These are phyloP conservation scores for Trichoderma gamsii DNA, from an alignment of 495 filamentous ascomycete species.

Conservation along the genomic window DNA sequence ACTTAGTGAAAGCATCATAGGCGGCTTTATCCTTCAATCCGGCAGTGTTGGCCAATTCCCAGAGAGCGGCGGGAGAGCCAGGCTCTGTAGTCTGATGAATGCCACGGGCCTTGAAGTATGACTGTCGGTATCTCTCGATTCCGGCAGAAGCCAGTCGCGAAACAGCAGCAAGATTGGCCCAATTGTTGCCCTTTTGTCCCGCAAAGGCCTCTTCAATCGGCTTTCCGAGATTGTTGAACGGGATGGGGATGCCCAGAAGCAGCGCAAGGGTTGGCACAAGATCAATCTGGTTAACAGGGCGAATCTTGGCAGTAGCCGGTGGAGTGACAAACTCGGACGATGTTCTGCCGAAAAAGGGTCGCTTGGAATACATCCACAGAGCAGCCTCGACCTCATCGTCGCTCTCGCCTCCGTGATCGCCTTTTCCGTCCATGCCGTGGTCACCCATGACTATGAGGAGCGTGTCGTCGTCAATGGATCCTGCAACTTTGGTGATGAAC, in stretches of 20 bases:
- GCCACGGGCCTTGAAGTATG: slow-evolving; percentile 52
- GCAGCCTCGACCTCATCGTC: slow-evolving; percentile 92
- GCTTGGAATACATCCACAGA: slow-evolving; percentile 96
- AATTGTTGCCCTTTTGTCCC: slow-evolving; percentile 59
- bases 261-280: slow-evolving; percentile 86
- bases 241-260: slow-evolving; percentile 84
- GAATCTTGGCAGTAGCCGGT: slow-evolving; percentile 66
- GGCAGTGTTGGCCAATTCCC: slow-evolving; percentile 21
- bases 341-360: slow-evolving; percentile 70
- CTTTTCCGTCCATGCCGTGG: slow-evolving; percentile 96
- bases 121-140: slow-evolving; percentile 77
- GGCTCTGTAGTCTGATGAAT: slow-evolving; percentile 53
- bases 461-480: slow-evolving; percentile 72
- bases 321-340: slow-evolving; percentile 54
- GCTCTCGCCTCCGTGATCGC: slow-evolving; percentile 94
- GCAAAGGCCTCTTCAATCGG: slow-evolving; percentile 93
- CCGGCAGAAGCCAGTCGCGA: slow-evolving; percentile 75
- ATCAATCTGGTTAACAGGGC: slow-evolving; percentile 90
- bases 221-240: slow-evolving; percentile 93
- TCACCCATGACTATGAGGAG: slow-evolving; percentile 94
- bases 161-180: slow-evolving; percentile 67
- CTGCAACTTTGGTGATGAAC: slow-evolving; percentile 65
- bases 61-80: slow-evolving; percentile 42
- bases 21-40: background rate
- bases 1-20: slow-evolving; percentile 60